These are phyloP conservation scores for Malbranchea zuffiana DNA, from an alignment of 2,329 filamentous ascomycete species.

Conservation along the genomic window DNA sequence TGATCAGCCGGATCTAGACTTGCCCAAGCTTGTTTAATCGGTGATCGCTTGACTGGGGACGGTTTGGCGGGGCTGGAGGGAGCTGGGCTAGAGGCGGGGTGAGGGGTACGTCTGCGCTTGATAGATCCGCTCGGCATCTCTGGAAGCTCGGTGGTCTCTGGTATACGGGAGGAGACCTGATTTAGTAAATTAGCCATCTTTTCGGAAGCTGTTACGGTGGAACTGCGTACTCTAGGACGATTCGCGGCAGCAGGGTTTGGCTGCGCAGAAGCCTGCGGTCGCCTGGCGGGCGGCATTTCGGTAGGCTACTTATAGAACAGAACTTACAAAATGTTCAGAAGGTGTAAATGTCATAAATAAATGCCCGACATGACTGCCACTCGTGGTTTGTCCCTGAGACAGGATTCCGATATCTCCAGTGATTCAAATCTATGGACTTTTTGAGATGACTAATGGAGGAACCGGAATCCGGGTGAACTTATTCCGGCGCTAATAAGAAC, in stretches of 20 bases:
- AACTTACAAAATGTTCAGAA: not conserved
- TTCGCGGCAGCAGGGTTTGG: constrained; percentile 19
- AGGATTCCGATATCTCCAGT: constrained; percentile 5
- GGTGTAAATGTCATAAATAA: constrained; percentile 1
- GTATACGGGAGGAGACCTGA: not conserved
- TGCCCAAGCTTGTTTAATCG: too few relatives aligned
- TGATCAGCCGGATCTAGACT: too few relatives aligned
- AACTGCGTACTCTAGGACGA: constrained; percentile 26
- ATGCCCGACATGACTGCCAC: not conserved
- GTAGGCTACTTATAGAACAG: not conserved
- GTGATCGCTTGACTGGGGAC: not conserved
- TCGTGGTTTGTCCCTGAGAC: too few relatives aligned
- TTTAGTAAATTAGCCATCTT: not conserved
- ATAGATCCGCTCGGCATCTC: constrained; percentile 8
- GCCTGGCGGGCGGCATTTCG: constrained; percentile 30
- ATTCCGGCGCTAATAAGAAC: too few relatives aligned
- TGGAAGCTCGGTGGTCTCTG: not conserved
- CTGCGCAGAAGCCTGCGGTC: constrained; percentile 24
- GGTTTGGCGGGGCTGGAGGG: not conserved
- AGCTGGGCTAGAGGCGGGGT: constrained; percentile 1
- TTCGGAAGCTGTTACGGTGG: constrained; percentile 14
- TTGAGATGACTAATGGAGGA: constrained; percentile 5
- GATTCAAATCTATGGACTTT: too few relatives aligned
- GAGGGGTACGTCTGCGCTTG: constrained; percentile 9
- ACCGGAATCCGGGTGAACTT: not conserved